A percentile compares a stretch with the other conserved stretches of the same genome.
Evolutionary conservation across 108 stramenopile species (phyloP).

Genomic region (Chaetoceros muelleri): DNA sequence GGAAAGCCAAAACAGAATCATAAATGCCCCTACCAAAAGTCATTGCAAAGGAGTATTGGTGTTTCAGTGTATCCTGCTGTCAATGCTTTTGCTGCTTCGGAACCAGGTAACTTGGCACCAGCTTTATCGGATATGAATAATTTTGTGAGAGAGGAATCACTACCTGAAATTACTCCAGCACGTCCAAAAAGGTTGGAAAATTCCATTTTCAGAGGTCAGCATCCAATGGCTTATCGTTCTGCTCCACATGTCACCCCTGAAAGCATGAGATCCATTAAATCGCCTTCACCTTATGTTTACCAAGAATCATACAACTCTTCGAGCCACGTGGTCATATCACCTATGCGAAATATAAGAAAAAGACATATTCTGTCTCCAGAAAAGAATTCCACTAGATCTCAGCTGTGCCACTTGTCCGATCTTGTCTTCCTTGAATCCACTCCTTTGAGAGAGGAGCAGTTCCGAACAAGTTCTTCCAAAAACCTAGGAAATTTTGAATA

Average conservation of each 20-base stretch:
- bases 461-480: slow-evolving; percentile 32
- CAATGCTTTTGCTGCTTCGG: slow-evolving; percentile 60
- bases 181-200: slow-evolving; percentile 7
- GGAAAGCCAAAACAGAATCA: slow-evolving; percentile 75
- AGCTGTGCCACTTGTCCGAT: slow-evolving; percentile 17
- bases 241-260: slow-evolving; percentile 4
- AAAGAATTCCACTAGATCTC: neutral
- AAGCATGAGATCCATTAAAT: neutral
- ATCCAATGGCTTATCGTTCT: neutral
- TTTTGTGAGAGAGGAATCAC: slow-evolving; percentile 29
- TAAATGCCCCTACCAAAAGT: slow-evolving; percentile 51
- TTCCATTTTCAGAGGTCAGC: neutral
- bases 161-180: slow-evolving; percentile 17
- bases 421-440: slow-evolving; percentile 53
- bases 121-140: slow-evolving; percentile 75
- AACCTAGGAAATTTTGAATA: slow-evolving; percentile 38
- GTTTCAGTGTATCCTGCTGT: slow-evolving; percentile 61
- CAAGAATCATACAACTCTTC: neutral
- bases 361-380: neutral
- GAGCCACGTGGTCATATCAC: neutral
- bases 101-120: slow-evolving; percentile 58
- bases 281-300: neutral
- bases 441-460: slow-evolving; percentile 55
- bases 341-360: neutral
- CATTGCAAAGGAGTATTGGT: slow-evolving; percentile 63